Evolutionary conservation across 1,284 basidiomycete genomes (phyloP).

Genomic region (Dichomitus squalens): DNA sequence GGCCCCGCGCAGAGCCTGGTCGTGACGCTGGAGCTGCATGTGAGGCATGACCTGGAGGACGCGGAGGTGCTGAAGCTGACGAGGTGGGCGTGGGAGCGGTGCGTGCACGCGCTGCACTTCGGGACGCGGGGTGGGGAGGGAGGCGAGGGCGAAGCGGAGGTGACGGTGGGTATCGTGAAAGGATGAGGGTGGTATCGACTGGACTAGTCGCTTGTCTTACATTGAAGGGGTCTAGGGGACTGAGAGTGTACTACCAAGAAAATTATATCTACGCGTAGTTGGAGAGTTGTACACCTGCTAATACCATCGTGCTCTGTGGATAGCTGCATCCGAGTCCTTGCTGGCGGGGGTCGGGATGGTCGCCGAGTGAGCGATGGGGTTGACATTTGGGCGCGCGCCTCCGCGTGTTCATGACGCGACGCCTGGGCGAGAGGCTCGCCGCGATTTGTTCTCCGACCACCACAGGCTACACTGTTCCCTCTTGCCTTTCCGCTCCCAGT

Average conservation of each 20-base stretch:
- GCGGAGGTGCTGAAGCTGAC: conserved; percentile 74
- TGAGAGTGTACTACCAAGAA: neutral
- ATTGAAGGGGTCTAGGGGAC: neutral
- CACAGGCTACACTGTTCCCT: too few species aligned
- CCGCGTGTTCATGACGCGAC: too few species aligned
- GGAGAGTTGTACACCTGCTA: neutral
- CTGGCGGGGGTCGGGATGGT: too few species aligned
- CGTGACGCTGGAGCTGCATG: conserved; percentile 82
- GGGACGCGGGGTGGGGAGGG: conserved; percentile 32
- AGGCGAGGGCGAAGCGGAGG: conserved; percentile 42
- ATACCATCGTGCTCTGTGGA: neutral
- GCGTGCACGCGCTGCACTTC: conserved; percentile 41
- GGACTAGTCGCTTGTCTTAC: neutral
- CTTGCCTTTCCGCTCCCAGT: too few species aligned
- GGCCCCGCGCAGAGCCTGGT: conserved; percentile 56
- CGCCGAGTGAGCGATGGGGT: too few species aligned
- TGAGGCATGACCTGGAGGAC: conserved; percentile 69
- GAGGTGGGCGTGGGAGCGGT: conserved; percentile 71
- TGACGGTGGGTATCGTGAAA: conserved; percentile 52
- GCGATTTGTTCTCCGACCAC: too few species aligned
- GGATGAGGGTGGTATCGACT: conserved; percentile 13
- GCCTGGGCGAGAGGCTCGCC: too few species aligned
- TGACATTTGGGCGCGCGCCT: too few species aligned
- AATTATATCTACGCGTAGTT: neutral
- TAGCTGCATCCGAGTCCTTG: too few species aligned